These are phyloP conservation scores for Cercospora sojina DNA, from an alignment of 2,329 filamentous ascomycete species.

Conservation along the genomic window DNA sequence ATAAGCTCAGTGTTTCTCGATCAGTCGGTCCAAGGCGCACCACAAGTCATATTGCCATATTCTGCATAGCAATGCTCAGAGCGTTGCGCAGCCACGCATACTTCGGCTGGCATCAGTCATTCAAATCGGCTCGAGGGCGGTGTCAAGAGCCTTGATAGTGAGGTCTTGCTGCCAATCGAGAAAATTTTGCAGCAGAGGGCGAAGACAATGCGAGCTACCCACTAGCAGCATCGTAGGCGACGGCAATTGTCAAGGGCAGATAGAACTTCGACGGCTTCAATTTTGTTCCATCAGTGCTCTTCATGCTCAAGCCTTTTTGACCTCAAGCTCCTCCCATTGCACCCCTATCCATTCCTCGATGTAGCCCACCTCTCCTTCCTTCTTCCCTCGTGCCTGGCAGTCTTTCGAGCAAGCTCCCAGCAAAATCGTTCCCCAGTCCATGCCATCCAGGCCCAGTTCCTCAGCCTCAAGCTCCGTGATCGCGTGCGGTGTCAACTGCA, in stretches of 20 bases:
- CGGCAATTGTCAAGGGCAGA: too few species aligned
- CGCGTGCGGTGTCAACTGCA: slow-evolving; percentile 86
- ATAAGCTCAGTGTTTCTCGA: background rate
- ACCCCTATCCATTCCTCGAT: slow-evolving; percentile 96
- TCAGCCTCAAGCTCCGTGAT: slow-evolving; percentile 82
- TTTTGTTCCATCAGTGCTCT: background rate
- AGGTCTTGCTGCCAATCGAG: too few species aligned
- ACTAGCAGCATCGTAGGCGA: too few species aligned
- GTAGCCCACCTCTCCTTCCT: slow-evolving; percentile 68
- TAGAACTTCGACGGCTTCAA: too few species aligned
- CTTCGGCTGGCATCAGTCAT: too few species aligned
- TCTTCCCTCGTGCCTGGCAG: slow-evolving; percentile 62
- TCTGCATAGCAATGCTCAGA: background rate
- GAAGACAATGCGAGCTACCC: too few species aligned
- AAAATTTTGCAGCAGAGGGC: too few species aligned
- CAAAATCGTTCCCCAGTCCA: slow-evolving; percentile 97
- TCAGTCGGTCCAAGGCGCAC: background rate
- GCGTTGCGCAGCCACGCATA: too few species aligned
- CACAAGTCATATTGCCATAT: background rate
- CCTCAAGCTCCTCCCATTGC: slow-evolving; percentile 81
- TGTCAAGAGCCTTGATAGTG: too few species aligned
- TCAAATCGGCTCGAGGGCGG: too few species aligned
- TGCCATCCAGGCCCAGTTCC: slow-evolving; percentile 69
- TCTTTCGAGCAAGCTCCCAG: slow-evolving; percentile 80
- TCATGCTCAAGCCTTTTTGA: slow-evolving; percentile 9